Conservation (phyloP, 768 basidiomycete genomes). For the Rhizopogon vulgaris region DNA sequence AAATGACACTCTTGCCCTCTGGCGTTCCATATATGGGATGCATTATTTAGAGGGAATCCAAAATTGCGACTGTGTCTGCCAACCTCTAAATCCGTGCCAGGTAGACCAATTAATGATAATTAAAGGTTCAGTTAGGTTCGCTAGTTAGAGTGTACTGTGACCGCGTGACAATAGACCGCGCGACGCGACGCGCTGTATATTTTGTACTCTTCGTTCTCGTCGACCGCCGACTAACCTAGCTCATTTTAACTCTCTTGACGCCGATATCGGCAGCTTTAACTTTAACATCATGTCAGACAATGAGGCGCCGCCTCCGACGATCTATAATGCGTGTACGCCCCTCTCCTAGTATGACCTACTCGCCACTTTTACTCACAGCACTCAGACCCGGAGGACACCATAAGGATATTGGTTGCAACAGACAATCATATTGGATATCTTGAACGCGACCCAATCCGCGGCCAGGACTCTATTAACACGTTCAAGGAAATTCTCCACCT, state of each 20-base stretch:
- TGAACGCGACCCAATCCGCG: conserved; percentile 90
- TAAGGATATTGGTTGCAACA: conserved; percentile 84
- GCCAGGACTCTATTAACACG: conserved; percentile 92
- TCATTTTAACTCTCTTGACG: background rate
- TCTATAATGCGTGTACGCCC: background rate
- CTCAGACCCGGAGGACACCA: conserved; percentile 58
- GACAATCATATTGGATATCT: conserved; percentile 96
- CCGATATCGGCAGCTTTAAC: background rate
- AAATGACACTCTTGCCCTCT: too few species aligned
- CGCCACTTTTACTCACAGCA: background rate
- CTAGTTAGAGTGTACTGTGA: background rate
- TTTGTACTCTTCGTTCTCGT: background rate
- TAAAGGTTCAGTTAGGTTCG: too few species aligned
- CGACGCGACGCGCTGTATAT: background rate
- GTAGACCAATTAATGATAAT: too few species aligned
- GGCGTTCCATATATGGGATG: too few species aligned
- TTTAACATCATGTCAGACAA: background rate
- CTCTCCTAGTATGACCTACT: background rate
- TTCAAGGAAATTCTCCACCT: conserved; percentile 92
- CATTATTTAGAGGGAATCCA: too few species aligned
- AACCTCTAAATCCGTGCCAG: too few species aligned
- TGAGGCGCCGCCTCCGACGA: background rate
- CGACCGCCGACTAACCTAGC: too few species aligned
- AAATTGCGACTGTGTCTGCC: too few species aligned
- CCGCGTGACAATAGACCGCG: background rate